Base-by-base conservation (phyloP, 495 filamentous ascomycete genomes). In the Daldinia bambusicola region DNA sequence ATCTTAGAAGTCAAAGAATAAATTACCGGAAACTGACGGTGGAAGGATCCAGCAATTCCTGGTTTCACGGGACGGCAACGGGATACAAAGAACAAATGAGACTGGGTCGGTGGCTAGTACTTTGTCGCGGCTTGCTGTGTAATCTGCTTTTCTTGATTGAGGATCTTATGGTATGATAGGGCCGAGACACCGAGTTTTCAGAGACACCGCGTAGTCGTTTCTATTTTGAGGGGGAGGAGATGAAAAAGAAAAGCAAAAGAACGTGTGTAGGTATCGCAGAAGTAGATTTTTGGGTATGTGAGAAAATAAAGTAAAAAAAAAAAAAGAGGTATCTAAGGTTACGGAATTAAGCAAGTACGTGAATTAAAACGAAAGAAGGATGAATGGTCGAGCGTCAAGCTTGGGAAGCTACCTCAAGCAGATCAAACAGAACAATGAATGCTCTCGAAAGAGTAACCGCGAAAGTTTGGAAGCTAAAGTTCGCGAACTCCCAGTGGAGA, bases 81-180 rank as follows among this genome's bases (percentile, higher is more conserved):
- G 58, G 53, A 62, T 59, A 65, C 70, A 67, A 69, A 73, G 70
- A 43, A 73, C 70, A 73, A 73, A 73, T 66, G 62, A 65, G 70
- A 73, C 53, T 38, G 37, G 58, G 43, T 73, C 66, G 57, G 62
- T 53, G 66, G 62, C 62, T 73, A 56, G 65, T 37, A 56, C 26
- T 14, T 52, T 53, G 60, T 48, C 43, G 55, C 51, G 56, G 70
- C 57, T 65, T 55, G 68, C 57, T 55, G 26, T 58, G 40, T 16
- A 34, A 55, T 58, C 45, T 72, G 20, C 38, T 69, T 69, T 69
- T 45, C 26, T 69, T 59, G 38, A n/a, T 38, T 61, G 56, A 58
- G 18, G 59, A 56, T 41, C 18, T 30, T 61, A 55, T 36, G 51
- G 51, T 36, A 48, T 26, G 66, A 66, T 66, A 55, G 66, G 56